These are phyloP conservation scores for Metarhizium guizhouense DNA, from an alignment of 2,329 filamentous ascomycete genomes.

Conservation along the genomic window DNA sequence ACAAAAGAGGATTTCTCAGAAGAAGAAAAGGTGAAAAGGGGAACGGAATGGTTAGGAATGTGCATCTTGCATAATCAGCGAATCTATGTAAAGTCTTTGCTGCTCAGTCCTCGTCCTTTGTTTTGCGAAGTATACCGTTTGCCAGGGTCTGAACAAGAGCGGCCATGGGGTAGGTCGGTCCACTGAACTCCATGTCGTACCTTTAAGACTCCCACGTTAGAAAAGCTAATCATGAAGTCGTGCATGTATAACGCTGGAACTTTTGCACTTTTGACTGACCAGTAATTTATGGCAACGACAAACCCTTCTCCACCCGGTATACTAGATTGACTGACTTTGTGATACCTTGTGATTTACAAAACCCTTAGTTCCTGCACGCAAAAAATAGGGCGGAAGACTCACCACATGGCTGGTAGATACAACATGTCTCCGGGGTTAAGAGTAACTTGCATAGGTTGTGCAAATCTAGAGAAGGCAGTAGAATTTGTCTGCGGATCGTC, in stretches of 20 bases:
- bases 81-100: background rate
- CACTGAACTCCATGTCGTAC: slow-evolving; percentile 74
- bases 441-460: slow-evolving; percentile 55
- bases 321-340: slow-evolving; percentile 69
- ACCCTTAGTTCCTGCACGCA: background rate
- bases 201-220: slow-evolving; percentile 25
- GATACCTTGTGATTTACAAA: slow-evolving; percentile 42
- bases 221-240: background rate
- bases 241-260: background rate
- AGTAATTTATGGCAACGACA: slow-evolving; percentile 75
- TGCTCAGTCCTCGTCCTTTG: background rate
- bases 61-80: slow-evolving; percentile 2
- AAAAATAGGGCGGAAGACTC: slow-evolving; percentile 13
- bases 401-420: slow-evolving; percentile 76
- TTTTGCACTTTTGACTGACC: slow-evolving; percentile 36
- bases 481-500: slow-evolving; percentile 40
- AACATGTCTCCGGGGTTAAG: slow-evolving; percentile 69
- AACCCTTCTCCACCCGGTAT: slow-evolving; percentile 60
- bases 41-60: background rate
- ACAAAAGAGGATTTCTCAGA: slow-evolving; percentile 70
- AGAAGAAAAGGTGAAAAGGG: slow-evolving; percentile 34
- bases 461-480: slow-evolving; percentile 51
- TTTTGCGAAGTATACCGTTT: background rate
- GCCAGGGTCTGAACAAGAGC: slow-evolving; percentile 41
- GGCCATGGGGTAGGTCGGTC: slow-evolving; percentile 54